phyloP scores from a whole-genome alignment of 2,329 filamentous ascomycete genomes.

The Beauveria sp. region DNA sequence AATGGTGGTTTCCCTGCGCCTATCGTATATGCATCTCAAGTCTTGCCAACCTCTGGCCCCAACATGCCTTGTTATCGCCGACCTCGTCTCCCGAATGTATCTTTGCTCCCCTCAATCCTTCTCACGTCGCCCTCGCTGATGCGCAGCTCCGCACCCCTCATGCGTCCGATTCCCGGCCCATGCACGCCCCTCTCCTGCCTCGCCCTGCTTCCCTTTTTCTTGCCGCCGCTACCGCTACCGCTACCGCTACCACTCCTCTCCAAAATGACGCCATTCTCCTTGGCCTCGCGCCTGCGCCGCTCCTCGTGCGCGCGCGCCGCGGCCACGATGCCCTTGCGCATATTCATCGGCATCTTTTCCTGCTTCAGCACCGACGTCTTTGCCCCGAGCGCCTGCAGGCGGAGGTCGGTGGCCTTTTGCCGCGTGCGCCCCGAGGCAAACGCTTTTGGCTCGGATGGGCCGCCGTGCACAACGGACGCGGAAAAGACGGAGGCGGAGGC shows the following conservation, averaged over 20 bases:
- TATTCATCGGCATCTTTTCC: conserved; percentile 80
- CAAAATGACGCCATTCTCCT: conserved; percentile 83
- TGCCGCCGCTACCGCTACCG: conserved; percentile 28
- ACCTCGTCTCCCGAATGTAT: conserved; percentile 24
- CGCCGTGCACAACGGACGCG: conserved; percentile 30
- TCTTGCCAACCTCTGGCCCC: not conserved
- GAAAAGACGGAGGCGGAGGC: conserved; percentile 41
- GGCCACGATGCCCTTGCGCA: conserved; percentile 73
- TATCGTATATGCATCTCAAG: not conserved
- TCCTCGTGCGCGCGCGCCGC: conserved; percentile 60
- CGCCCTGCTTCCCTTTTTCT: conserved; percentile 32
- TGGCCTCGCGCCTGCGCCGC: conserved; percentile 68
- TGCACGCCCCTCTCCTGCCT: conserved; percentile 56
- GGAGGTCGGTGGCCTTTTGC: conserved; percentile 74
- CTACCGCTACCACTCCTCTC: conserved; percentile 42
- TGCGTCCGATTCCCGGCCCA: conserved; percentile 70
- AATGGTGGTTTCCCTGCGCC: not conserved
- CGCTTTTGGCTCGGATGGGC: conserved; percentile 30
- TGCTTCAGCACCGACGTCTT: conserved; percentile 68
- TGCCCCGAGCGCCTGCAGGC: conserved; percentile 74
- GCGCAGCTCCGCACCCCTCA: conserved; percentile 70
- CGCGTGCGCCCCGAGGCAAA: conserved; percentile 61
- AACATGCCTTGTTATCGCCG: not conserved
- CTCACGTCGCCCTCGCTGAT: conserved; percentile 71
- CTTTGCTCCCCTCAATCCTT: conserved; percentile 54